Base-by-base conservation (phyloP, 1,284 basidiomycete genomes). In the Anthracocystis panici-leucophaei region DNA sequence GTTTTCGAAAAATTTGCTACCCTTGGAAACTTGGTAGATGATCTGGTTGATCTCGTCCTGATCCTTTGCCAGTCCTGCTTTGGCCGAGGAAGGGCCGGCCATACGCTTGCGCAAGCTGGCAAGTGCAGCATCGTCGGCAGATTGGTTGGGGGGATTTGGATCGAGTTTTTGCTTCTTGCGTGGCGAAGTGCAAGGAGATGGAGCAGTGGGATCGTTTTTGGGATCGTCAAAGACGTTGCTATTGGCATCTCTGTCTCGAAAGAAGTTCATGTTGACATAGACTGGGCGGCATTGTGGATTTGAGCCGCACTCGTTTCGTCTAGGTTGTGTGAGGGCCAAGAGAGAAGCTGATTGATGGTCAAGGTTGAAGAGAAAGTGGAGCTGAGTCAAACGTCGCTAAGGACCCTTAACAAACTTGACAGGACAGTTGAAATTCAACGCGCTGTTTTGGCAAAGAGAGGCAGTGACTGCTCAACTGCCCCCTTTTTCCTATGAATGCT, bases 1-100 rank as follows among this genome's bases (percentile, higher is more conserved):
- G 77, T 93, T 92, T 90, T 93, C 79, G 46, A 84, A 85, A 46
- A 76, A 85, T 55, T 82, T 82, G 60, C 74, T 75, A 10, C 84
- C 84, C 50, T 80, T 78, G 42, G 83, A 84, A 14, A 79, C 83
- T 33, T 82, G 60, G 62, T 79, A 81, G 54, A 84, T 84, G 60
- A 75, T 79, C 10, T 53, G 49, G 58, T 79, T 80, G 58, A 76
- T 77, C 61, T 64, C 75, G 33, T 79, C 79, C 60, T 81, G 81
- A 38, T 84, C 81, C 27, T 65, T 68, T 38, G 71, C 73, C 21
- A 85, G 57, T 18, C 83, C 80, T 9, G 84, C 84, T 65, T 85
- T 85, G 63, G 72, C 80, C 16, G 77, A 79, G 7, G 81, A 83
- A 18, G 82, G 81, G 5, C 81, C 81, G 0, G 75, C 80, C 78